Evolutionary conservation across 2,329 filamentous ascomycete genomes (phyloP).

Genomic region (Aspergillus clavatus): DNA sequence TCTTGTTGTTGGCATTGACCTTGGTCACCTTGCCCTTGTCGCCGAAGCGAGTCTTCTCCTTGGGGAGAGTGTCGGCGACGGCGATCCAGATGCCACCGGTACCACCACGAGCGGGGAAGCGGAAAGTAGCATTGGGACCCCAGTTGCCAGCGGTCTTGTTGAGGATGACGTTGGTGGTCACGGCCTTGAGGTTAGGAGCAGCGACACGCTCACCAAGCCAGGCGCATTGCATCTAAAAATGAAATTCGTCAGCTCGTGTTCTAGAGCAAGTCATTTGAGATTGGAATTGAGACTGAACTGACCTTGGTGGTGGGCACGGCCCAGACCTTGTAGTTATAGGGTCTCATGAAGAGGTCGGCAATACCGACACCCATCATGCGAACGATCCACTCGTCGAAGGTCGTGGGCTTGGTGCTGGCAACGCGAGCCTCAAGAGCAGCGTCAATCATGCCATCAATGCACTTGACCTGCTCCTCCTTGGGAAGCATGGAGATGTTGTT

Average conservation of each 20-base stretch:
- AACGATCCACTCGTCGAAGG: slow-evolving; percentile 98
- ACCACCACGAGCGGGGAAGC: slow-evolving; percentile 90
- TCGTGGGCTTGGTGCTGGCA: slow-evolving; percentile 82
- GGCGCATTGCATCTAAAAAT: slow-evolving; percentile 84
- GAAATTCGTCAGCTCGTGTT: background rate
- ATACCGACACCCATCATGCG: slow-evolving; percentile 85
- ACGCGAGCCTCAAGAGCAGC: slow-evolving; percentile 83
- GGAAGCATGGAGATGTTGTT: slow-evolving; percentile 99
- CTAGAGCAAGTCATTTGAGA: background rate
- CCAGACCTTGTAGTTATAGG: slow-evolving; percentile 99
- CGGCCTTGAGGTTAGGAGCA: slow-evolving; percentile 88
- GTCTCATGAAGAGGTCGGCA: slow-evolving; percentile 95
- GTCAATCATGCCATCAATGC: slow-evolving; percentile 94
- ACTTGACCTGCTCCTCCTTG: slow-evolving; percentile 93
- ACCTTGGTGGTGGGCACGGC: slow-evolving; percentile 96
- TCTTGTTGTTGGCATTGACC: slow-evolving; percentile 80
- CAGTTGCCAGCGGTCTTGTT: slow-evolving; percentile 95
- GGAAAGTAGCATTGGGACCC: slow-evolving; percentile 97
- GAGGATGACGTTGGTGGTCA: slow-evolving; percentile 90
- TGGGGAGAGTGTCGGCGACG: slow-evolving; percentile 85
- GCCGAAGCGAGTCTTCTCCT: slow-evolving; percentile 88
- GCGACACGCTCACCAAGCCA: slow-evolving; percentile 99
- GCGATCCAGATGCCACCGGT: slow-evolving; percentile 99
- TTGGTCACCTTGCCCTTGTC: slow-evolving; percentile 77
- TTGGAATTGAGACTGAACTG: slow-evolving; percentile 28